Conservation (phyloP, 2,329 filamentous ascomycete species). For the Xylariaceae sp. region DNA sequence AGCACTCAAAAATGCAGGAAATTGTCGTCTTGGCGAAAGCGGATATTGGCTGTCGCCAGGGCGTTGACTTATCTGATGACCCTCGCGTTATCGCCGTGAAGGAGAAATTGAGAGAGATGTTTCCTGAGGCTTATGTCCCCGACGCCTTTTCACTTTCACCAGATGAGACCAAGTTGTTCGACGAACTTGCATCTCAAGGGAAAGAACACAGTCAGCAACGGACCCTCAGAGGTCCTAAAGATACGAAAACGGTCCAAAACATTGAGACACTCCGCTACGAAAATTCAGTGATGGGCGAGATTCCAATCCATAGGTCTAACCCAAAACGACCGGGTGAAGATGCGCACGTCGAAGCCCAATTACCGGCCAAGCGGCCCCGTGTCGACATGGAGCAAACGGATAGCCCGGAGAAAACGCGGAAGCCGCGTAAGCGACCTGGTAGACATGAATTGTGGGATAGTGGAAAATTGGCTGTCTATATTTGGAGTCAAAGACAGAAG, state of each 20-base stretch:
- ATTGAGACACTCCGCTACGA: constrained; percentile 28
- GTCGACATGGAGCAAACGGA: constrained; percentile 17
- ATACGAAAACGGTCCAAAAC: constrained; percentile 25
- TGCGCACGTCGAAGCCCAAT: constrained; percentile 17
- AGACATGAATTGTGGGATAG: constrained; percentile 25
- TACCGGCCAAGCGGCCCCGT: constrained; percentile 17
- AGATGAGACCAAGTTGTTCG: constrained; percentile 33
- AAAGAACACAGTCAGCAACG: constrained; percentile 15
- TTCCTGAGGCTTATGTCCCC: constrained; percentile 42
- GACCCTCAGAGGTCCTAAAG: constrained; percentile 11
- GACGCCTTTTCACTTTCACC: constrained; percentile 34
- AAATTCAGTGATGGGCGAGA: constrained; percentile 29
- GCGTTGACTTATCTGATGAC: constrained; percentile 35
- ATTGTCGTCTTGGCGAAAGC: constrained; percentile 25
- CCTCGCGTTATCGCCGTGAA: constrained; percentile 40
- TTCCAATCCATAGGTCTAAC: constrained; percentile 12
- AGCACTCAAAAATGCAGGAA: constrained; percentile 23
- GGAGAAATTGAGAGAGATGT: constrained; percentile 42
- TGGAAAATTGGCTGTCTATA: constrained; percentile 26
- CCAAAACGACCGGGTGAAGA: constrained; percentile 22
- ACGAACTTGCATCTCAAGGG: constrained; percentile 25
- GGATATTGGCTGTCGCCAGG: constrained; percentile 1
- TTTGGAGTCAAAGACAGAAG: constrained; percentile 27
- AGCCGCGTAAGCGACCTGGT: constrained; percentile 14
- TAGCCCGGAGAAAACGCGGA: constrained; percentile 22